Evolutionary conservation across 2,329 filamentous ascomycete genomes (phyloP).

Genomic region (Ophiocordyceps robertsii): DNA sequence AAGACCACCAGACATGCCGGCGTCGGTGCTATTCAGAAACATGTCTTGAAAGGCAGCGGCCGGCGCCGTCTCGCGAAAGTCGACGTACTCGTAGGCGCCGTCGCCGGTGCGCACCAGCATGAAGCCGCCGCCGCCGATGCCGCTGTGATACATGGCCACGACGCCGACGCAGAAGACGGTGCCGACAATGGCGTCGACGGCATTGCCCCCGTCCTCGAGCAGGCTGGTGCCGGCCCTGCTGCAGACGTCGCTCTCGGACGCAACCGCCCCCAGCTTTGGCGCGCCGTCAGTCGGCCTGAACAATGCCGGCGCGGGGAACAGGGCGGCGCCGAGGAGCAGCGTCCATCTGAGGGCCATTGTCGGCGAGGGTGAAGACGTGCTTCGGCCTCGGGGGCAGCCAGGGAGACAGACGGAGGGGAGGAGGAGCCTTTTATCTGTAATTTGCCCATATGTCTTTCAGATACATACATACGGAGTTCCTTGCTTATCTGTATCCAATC

Average conservation of each 20-base stretch:
- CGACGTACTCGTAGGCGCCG: conserved; percentile 63
- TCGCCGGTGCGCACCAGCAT: conserved; percentile 54
- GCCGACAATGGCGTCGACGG: conserved; percentile 51
- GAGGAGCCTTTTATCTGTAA: no score
- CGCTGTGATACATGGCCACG: conserved; percentile 52
- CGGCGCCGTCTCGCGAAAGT: conserved; percentile 76
- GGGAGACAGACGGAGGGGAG: no score
- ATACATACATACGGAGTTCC: no score
- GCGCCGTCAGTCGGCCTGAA: background rate
- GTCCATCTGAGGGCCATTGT: background rate
- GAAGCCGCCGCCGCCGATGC: conserved; percentile 70
- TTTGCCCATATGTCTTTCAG: no score
- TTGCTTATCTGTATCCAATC: no score
- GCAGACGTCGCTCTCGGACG: conserved; percentile 46
- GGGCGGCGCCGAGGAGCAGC: background rate
- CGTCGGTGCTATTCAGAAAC: conserved; percentile 56
- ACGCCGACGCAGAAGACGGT: conserved; percentile 52
- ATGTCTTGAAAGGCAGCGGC: conserved; percentile 68
- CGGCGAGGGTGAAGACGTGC: background rate
- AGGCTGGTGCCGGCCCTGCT: conserved; percentile 44
- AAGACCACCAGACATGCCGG: conserved; percentile 55
- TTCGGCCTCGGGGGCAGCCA: no score
- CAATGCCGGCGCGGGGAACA: background rate
- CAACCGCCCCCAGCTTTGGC: conserved; percentile 38
- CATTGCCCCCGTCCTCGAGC: conserved; percentile 47